A percentile compares a stretch with the other conserved stretches of the same genome.
Evolutionary conservation across 306 rosid species (phyloP).

Genomic region (Lithocarpus polystachyus): DNA sequence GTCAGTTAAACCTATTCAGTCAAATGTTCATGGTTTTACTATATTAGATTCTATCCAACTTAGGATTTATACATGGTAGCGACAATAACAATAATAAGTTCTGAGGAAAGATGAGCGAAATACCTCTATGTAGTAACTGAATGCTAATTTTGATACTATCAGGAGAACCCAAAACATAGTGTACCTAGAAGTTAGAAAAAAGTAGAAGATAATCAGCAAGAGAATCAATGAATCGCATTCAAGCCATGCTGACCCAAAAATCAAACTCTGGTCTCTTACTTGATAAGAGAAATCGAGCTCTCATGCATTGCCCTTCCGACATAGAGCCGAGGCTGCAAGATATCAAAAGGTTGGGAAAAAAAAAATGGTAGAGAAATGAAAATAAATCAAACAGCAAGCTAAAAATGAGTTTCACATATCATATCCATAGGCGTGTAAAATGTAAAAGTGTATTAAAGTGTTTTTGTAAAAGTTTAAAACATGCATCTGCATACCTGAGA

Average conservation of each 20-base stretch:
- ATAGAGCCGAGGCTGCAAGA: conserved; percentile 81
- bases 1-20: not conserved
- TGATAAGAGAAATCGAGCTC: conserved; percentile 65
- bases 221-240: conserved; percentile 20
- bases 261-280: conserved; percentile 51
- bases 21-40: too few species aligned
- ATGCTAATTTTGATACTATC: too few species aligned
- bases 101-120: too few species aligned
- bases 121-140: too few species aligned
- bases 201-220: conserved; percentile 27
- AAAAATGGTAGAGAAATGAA: not conserved
- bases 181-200: conserved; percentile 23
- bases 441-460: not conserved
- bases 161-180: too few species aligned
- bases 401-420: conserved; percentile 5
- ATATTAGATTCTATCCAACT: too few species aligned
- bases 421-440: conserved; percentile 17
- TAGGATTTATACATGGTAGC: too few species aligned
- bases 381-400: not conserved
- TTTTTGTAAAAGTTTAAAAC: not conserved
- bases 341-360: not conserved
- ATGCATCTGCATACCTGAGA: conserved; percentile 64
- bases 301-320: conserved; percentile 99
- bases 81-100: too few species aligned
- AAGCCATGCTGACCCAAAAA: conserved; percentile 18